phyloP scores from a whole-genome alignment of 2,329 filamentous ascomycete species.

The Proliferodiscus dingleyae region DNA sequence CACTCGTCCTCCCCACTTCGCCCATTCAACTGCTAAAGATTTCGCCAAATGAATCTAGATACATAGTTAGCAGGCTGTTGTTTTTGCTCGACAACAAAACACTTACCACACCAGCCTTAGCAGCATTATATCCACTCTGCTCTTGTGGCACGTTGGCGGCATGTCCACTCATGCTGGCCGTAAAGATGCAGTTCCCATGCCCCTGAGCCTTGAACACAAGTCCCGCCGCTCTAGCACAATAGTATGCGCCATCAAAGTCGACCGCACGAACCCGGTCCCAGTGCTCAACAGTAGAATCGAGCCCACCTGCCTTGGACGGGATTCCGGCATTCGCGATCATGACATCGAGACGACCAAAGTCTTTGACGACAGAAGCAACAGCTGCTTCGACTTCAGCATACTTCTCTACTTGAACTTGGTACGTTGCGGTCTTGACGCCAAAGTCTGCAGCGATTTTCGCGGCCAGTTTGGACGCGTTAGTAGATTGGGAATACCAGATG shows the following conservation, averaged over 20 bases:
- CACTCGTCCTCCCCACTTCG: conserved; percentile 57
- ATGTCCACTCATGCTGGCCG: conserved; percentile 56
- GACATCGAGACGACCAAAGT: conserved; percentile 66
- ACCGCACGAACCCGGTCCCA: conserved; percentile 63
- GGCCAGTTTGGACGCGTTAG: conserved; percentile 20
- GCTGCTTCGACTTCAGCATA: conserved; percentile 24
- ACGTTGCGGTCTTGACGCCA: conserved; percentile 29
- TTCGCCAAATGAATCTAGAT: conserved; percentile 8
- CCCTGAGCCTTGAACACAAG: conserved; percentile 62
- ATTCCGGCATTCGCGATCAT: conserved; percentile 68
- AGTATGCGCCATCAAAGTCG: conserved; percentile 60
- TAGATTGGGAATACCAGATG: too few relatives aligned
- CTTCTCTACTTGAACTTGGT: conserved; percentile 42
- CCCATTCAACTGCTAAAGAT: conserved; percentile 45
- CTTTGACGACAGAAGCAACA: conserved; percentile 55
- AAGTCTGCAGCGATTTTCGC: conserved; percentile 15
- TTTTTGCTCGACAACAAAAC: neutral
- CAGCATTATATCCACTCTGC: conserved; percentile 56
- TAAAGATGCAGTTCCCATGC: conserved; percentile 61
- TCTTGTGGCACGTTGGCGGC: conserved; percentile 56
- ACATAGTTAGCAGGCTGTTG: neutral
- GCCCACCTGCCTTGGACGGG: conserved; percentile 62
- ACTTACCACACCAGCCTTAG: conserved; percentile 53
- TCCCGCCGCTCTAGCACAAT: conserved; percentile 65
- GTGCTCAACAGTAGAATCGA: conserved; percentile 62